Evolutionary conservation across 768 basidiomycete species (phyloP).

Genomic region (Trametes meyenii): DNA sequence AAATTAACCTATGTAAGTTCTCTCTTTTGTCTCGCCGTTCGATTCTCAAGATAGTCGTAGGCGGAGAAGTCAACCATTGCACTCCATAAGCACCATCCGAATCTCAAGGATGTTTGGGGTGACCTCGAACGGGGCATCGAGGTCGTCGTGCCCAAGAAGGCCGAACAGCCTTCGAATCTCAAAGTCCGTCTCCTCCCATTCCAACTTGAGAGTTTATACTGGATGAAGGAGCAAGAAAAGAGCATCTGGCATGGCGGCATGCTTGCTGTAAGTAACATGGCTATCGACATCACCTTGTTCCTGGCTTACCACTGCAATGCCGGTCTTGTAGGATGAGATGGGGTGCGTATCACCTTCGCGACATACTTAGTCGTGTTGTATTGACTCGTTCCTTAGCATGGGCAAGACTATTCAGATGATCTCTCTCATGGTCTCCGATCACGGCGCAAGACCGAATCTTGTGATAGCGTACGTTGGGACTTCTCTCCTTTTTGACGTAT

Average conservation of each 20-base stretch:
- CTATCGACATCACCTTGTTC: background rate
- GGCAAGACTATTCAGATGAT: conserved; percentile 98
- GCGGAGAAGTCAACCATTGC: conserved; percentile 71
- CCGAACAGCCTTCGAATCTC: conserved; percentile 79
- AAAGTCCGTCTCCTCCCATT: conserved; percentile 90
- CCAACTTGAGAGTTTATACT: conserved; percentile 91
- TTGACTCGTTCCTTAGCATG: conserved; percentile 56
- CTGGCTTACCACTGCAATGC: conserved; percentile 3
- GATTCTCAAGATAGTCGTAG: conserved; percentile 41
- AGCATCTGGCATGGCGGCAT: conserved; percentile 89
- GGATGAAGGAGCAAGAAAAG: conserved; percentile 95
- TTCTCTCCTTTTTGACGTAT: background rate
- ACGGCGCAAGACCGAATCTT: conserved; percentile 73
- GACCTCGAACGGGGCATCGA: conserved; percentile 69
- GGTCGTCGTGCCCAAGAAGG: conserved; percentile 65
- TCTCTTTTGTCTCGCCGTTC: background rate
- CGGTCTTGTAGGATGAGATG: conserved; percentile 74
- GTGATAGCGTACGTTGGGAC: conserved; percentile 78
- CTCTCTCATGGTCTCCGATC: conserved; percentile 79
- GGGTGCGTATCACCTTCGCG: conserved; percentile 54
- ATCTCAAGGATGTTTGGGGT: conserved; percentile 85
- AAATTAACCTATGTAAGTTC: conserved; percentile 67
- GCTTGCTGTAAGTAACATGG: conserved; percentile 66
- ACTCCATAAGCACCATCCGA: conserved; percentile 72
- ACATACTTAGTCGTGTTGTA: conserved; percentile 13